Conservation (phyloP, 2,329 filamentous ascomycete genomes). For the Nothopassalora personata region DNA sequence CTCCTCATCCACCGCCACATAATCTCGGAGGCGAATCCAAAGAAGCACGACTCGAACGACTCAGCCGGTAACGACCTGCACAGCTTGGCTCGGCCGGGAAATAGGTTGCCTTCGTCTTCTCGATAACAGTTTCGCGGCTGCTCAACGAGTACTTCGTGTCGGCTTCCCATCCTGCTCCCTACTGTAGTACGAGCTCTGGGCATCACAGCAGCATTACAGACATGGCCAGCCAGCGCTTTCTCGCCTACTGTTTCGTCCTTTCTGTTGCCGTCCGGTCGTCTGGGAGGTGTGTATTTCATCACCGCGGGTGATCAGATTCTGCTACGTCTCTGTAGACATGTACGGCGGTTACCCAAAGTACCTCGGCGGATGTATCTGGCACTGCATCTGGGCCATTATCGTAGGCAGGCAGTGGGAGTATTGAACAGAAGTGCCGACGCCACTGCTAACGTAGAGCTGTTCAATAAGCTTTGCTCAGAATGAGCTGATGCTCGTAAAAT, state of each 20-base stretch:
- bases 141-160: constrained; percentile 66
- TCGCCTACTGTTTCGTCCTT: constrained; percentile 47
- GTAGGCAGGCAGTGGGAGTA: too few relatives aligned
- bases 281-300: constrained; percentile 20
- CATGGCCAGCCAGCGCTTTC: constrained; percentile 51
- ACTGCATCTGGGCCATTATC: constrained; percentile 30
- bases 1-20: background rate
- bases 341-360: constrained; percentile 60
- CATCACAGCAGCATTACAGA: constrained; percentile 60
- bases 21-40: constrained; percentile 13
- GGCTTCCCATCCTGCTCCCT: constrained; percentile 64
- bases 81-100: constrained; percentile 49
- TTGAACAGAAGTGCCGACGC: too few relatives aligned
- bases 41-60: constrained; percentile 48
- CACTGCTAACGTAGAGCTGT: too few relatives aligned
- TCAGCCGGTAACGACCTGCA: constrained; percentile 58
- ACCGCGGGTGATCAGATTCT: background rate
- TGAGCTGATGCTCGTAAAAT: constrained; percentile 34
- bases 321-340: constrained; percentile 43
- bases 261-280: constrained; percentile 43
- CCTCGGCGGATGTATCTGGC: constrained; percentile 51
- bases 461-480: constrained; percentile 30
- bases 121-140: constrained; percentile 33
- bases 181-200: constrained; percentile 56
- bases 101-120: constrained; percentile 60